Conservation (phyloP, 2,329 filamentous ascomycete species). For the Juglanconis oblonga region DNA sequence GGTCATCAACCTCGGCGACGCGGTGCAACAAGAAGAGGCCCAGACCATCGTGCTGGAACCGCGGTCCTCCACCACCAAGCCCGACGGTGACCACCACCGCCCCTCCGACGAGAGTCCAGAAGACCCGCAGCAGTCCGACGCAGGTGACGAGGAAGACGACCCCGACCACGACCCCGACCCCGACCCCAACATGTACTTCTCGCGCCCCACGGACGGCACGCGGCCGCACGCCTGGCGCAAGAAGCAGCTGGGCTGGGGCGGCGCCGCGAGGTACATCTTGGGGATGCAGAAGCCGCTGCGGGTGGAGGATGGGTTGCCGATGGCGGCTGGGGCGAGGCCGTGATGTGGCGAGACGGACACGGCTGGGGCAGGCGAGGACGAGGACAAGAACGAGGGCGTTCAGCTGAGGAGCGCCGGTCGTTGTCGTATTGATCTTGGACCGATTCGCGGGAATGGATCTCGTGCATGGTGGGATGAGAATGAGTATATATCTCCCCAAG, state of each 20-base stretch:
- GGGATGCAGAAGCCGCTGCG: slow-evolving; percentile 27
- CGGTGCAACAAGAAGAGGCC: not conserved
- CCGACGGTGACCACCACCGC: slow-evolving; percentile 12
- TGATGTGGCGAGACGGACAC: no score
- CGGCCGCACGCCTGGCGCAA: slow-evolving; percentile 38
- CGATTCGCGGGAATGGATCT: no score
- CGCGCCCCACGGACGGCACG: slow-evolving; percentile 20
- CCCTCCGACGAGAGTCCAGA: no score
- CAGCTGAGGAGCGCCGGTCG: no score
- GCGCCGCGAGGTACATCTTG: slow-evolving; percentile 41
- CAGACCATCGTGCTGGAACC: not conserved
- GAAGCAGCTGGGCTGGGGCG: slow-evolving; percentile 43
- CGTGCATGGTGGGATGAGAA: no score
- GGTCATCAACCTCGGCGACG: slow-evolving; percentile 17
- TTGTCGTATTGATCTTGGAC: no score
- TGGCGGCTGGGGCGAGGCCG: not conserved
- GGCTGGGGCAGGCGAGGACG: no score
- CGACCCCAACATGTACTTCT: slow-evolving; percentile 18
- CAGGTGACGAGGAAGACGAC: slow-evolving; percentile 19
- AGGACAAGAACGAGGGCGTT: no score
- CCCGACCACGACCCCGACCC: slow-evolving; percentile 21
- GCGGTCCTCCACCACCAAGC: not conserved
- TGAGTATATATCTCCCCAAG: no score
- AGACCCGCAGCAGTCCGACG: slow-evolving; percentile 10
- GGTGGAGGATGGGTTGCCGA: slow-evolving; percentile 21